Evolutionary conservation across 805 yeast species (phyloP), one percentile per base, ranked within the genome.

Genomic region (Yarrowia keelungensis): DNA sequence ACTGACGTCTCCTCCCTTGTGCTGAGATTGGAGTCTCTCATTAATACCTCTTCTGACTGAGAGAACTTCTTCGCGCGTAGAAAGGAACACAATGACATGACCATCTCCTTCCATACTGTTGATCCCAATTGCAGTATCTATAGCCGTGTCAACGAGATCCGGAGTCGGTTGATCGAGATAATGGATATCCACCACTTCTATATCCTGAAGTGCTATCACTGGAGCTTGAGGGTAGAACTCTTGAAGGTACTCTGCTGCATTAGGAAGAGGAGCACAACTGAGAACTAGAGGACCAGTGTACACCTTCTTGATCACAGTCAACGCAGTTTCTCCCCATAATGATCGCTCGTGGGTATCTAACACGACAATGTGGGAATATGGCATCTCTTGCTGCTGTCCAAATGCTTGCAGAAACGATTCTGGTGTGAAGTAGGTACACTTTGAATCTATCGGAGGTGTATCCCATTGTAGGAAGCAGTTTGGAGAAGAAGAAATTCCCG

Each of bases 381-480:
- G 45, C 16, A 59, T 19, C 42, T 45, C 65, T 42, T 59, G 65
- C n/a, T 59, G 50, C 8, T 45, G 65, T 12, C 65, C 46, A n/a
- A 59, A 59, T 12, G 51, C 41, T 35, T 43, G 42, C 35, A 59
- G 19, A 36, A 59, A 59, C 1, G 65, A 59, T 35, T 35, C 50
- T 8, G 50, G 50, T 7, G 65, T 59, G 42, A 59, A 59, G 16
- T 59, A 59, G 7, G 50, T 35, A 19, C 42, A 59, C 19, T 15
- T 43, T 16, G 41, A n/a, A 1, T 59, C 65, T 11, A 5, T 10
- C 1, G 51, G 64, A 7, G 26, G 41, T 43, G 51, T n/a, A 7
- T 59, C 42, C 65, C 65, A 59, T 16, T 45, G 26, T 3, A 35
- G 16, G 5, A 59, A 35, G 16, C 32, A 43, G 1, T 16, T 12